phyloP scores from a whole-genome alignment of 2,329 filamentous ascomycete genomes.

The Metarhizium album region DNA sequence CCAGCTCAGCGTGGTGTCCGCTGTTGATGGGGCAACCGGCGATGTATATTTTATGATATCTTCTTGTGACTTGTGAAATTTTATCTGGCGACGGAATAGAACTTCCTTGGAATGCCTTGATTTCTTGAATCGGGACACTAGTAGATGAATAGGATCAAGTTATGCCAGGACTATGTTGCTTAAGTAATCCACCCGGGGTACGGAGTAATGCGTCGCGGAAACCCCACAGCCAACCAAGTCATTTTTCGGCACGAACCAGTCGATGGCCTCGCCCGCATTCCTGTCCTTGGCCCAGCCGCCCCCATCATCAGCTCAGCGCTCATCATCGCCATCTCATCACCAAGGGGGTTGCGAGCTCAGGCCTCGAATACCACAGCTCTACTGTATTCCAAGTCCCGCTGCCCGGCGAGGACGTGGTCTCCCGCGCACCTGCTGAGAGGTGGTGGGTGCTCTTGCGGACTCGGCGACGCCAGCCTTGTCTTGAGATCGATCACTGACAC shows the following conservation, averaged over 20 bases:
- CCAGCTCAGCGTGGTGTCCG: too few species aligned
- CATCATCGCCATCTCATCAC: neutral
- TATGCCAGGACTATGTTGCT: too few species aligned
- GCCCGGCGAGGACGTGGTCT: too few species aligned
- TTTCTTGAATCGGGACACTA: too few species aligned
- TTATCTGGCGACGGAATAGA: too few species aligned
- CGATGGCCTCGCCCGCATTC: neutral
- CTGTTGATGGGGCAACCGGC: too few species aligned
- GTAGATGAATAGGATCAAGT: too few species aligned
- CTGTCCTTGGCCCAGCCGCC: neutral
- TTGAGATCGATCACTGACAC: neutral
- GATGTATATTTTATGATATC: too few species aligned
- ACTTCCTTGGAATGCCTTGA: too few species aligned
- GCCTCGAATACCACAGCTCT: neutral
- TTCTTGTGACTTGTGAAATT: too few species aligned
- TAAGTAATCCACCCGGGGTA: too few species aligned
- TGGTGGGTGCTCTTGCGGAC: neutral
- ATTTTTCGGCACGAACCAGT: neutral
- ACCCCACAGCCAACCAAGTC: neutral
- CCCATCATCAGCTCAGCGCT: neutral
- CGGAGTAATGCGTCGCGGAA: constrained; percentile 1
- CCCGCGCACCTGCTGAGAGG: neutral
- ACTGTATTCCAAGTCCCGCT: neutral
- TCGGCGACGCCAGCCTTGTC: neutral
- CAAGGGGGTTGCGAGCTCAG: neutral